These are phyloP conservation scores for Furcasterigmium furcatum DNA, from an alignment of 2,329 filamentous ascomycete species.

Conservation along the genomic window DNA sequence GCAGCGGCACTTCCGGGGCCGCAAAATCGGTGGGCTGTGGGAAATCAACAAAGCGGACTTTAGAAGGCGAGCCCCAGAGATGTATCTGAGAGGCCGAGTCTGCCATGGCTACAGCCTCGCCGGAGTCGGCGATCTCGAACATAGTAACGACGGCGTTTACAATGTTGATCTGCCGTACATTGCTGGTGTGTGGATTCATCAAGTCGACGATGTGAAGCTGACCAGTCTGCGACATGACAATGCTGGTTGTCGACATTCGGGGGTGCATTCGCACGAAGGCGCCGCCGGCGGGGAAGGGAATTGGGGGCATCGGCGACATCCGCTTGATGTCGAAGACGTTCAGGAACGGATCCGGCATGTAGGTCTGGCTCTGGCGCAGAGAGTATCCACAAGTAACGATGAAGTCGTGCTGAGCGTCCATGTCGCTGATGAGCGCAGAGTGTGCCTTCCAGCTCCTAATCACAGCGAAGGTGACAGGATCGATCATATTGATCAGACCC, in stretches of 20 bases:
- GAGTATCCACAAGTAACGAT: slow-evolving; percentile 95
- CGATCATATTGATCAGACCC: slow-evolving; percentile 82
- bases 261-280: slow-evolving; percentile 97
- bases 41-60: slow-evolving; percentile 83
- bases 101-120: slow-evolving; percentile 78
- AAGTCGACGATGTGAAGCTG: slow-evolving; percentile 96
- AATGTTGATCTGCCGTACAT: slow-evolving; percentile 73
- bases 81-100: slow-evolving; percentile 78
- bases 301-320: slow-evolving; percentile 80
- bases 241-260: slow-evolving; percentile 89
- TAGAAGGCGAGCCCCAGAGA: slow-evolving; percentile 83
- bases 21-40: slow-evolving; percentile 75
- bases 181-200: slow-evolving; percentile 87
- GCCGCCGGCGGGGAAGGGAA: slow-evolving; percentile 88
- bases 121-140: slow-evolving; percentile 84
- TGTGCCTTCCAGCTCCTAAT: slow-evolving; percentile 91
- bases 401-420: slow-evolving; percentile 95
- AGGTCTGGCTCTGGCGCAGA: slow-evolving; percentile 66
- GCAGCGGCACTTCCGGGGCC: slow-evolving; percentile 56
- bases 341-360: slow-evolving; percentile 87
- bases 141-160: slow-evolving; percentile 71
- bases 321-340: slow-evolving; percentile 96
- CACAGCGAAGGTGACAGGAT: slow-evolving; percentile 72
- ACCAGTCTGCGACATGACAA: slow-evolving; percentile 87
- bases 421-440: slow-evolving; percentile 84